These are phyloP conservation scores for Whalleya microplaca DNA, from an alignment of 2,329 filamentous ascomycete genomes.

Conservation along the genomic window DNA sequence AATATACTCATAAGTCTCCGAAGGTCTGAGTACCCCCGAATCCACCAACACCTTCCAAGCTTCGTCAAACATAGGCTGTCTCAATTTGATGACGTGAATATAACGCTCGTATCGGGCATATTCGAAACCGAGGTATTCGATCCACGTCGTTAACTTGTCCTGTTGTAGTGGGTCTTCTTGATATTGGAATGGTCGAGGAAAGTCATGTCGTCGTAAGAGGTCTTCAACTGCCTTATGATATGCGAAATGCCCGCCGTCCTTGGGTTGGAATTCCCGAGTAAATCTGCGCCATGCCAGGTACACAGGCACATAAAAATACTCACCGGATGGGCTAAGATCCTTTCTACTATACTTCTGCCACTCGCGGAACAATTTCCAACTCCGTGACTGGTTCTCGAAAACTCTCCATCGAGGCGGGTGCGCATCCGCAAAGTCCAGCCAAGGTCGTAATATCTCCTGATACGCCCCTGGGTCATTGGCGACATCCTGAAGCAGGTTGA, in stretches of 20 bases:
- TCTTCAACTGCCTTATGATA: background rate
- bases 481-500: background rate
- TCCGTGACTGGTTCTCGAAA: background rate
- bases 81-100: slow-evolving; percentile 19
- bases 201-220: slow-evolving; percentile 52
- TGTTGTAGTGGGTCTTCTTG: slow-evolving; percentile 48
- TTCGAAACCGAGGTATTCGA: slow-evolving; percentile 43
- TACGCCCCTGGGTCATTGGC: background rate
- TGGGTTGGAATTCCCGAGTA: too few relatives aligned
- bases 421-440: background rate
- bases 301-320: background rate
- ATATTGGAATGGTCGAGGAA: slow-evolving; percentile 65
- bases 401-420: background rate
- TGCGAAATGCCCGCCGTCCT: background rate
- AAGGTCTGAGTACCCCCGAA: slow-evolving; percentile 31
- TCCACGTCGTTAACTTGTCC: slow-evolving; percentile 42
- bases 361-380: background rate
- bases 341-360: background rate
- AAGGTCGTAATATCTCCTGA: background rate
- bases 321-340: background rate
- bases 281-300: too few relatives aligned
- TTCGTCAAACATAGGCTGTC: slow-evolving; percentile 31
- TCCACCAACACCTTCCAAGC: slow-evolving; percentile 40
- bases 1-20: slow-evolving; percentile 35
- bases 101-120: slow-evolving; percentile 21